Evolutionary conservation across 768 basidiomycete genomes (phyloP), one percentile per base, ranked within the genome.

Genomic region (Suillus ampliporus): DNA sequence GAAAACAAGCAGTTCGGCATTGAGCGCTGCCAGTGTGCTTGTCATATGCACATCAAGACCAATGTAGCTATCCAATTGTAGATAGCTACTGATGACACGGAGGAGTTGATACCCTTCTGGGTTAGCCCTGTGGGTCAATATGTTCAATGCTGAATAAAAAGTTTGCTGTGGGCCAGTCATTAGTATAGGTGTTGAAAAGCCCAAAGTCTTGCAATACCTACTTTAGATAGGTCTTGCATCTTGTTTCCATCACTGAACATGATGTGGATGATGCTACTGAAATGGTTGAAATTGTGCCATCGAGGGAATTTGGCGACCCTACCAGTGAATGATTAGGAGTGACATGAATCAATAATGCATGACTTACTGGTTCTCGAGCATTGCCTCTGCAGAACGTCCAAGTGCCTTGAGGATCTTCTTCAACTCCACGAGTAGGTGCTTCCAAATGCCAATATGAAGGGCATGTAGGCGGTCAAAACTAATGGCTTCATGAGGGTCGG

Each of bases 171-270:
- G n/a, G n/a, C n/a, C 50, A 40, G 37, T 51, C 6, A 21, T 51
- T 28, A 50, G 38, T 58, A 53, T 31, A 53, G 11, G 14, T 31
- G 17, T 57, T 6, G n/a, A n/a, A n/a, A n/a, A n/a, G n/a, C n/a
- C n/a, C n/a, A n/a, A n/a, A n/a, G n/a, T n/a, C n/a, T n/a, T n/a
- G n/a, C n/a, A n/a, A 28, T 40, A 26, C 26, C 43, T 63, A 78
- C 78, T 69, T 75, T 77, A 7, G 67, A 63, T 17, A 79, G 67
- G 61, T 80, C 77, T 53, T 74, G 74, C 54, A 67, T 72, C 62
- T 80, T 80, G 13, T 62, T 60, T 3, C 70, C 76, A 66, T 80
- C 78, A 28, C 68, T 66, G 68, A 77, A 79, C 13, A 71, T 51
- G 3, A 72, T 64, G 14, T 67, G 62, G 37, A 67, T 62, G 35